A percentile compares a stretch with the other conserved stretches of the same genome.
phyloP scores from a whole-genome alignment of 495 filamentous ascomycete genomes.

The Aspergillus saccharolyticus region DNA sequence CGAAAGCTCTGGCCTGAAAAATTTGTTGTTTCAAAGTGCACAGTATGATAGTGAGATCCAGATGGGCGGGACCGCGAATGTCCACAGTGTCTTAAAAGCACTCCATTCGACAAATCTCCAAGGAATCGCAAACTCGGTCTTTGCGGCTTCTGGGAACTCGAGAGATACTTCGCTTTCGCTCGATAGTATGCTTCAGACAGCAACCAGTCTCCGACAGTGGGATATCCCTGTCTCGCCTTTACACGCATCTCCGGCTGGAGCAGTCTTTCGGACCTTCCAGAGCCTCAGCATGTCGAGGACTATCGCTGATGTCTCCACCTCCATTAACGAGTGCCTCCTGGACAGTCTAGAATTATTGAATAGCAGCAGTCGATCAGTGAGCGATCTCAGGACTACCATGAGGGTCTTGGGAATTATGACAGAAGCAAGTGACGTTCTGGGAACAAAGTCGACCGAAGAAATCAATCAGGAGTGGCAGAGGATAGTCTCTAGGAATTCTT shows the following conservation, averaged over 20 bases:
- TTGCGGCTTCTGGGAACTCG: constrained; percentile 23
- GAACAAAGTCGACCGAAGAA: constrained; percentile 50
- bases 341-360: constrained; percentile 56
- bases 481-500: constrained; percentile 60
- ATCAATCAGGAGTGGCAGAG: constrained; percentile 56
- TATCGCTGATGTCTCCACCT: constrained; percentile 39
- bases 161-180: constrained; percentile 40
- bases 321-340: constrained; percentile 60
- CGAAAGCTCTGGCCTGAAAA: constrained; percentile 82
- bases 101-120: constrained; percentile 44
- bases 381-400: constrained; percentile 58
- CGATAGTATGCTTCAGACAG: constrained; percentile 72
- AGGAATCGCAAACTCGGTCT: constrained; percentile 44
- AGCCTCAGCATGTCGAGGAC: constrained; percentile 64
- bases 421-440: constrained; percentile 74
- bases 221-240: constrained; percentile 71
- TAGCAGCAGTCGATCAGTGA: constrained; percentile 50
- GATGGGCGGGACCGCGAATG: constrained; percentile 46
- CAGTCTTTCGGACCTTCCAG: constrained; percentile 76
- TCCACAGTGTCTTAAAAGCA: constrained; percentile 38
- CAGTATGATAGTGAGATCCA: constrained; percentile 79
- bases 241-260: constrained; percentile 56
- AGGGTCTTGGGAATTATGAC: constrained; percentile 70
- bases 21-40: constrained; percentile 86
- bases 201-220: constrained; percentile 86